Evolutionary conservation across 73 alveolate genomes (phyloP).

Genomic region (Effrenium voratum): DNA sequence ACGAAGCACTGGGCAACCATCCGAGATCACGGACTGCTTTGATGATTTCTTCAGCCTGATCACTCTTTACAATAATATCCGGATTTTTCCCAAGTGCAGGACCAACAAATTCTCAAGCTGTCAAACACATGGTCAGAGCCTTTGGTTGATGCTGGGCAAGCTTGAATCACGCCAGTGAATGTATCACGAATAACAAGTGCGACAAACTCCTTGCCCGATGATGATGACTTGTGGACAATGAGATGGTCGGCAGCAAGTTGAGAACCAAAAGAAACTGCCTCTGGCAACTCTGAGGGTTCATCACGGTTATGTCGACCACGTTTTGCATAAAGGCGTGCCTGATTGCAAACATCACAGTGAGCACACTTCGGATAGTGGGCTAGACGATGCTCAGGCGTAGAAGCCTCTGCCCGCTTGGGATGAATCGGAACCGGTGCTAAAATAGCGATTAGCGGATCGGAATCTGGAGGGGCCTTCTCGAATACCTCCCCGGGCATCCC

Average conservation of each 20-base stretch:
- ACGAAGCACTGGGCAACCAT: conserved; percentile 9
- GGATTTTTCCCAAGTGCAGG: background rate
- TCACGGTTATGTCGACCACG: background rate
- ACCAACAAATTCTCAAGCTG: background rate
- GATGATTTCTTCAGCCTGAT: background rate
- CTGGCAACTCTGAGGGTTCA: background rate
- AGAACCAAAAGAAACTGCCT: background rate
- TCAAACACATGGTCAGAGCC: background rate
- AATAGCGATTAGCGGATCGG: no score
- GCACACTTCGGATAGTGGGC: conserved; percentile 22
- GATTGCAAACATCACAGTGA: conserved; percentile 17
- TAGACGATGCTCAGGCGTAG: background rate
- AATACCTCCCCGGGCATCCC: background rate
- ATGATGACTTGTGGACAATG: background rate
- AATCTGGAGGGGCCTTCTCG: no score
- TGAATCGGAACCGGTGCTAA: no score
- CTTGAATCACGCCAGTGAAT: background rate
- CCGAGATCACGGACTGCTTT: background rate
- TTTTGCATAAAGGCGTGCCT: background rate
- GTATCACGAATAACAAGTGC: background rate
- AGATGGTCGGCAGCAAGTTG: conserved; percentile 35
- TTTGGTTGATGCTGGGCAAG: background rate
- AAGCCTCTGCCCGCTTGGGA: background rate
- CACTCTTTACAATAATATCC: background rate
- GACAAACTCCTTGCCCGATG: background rate